Evolutionary conservation across 2,329 filamentous ascomycete genomes (phyloP), one percentile per base, ranked within the genome.

Genomic region (Huntiella abstrusa): DNA sequence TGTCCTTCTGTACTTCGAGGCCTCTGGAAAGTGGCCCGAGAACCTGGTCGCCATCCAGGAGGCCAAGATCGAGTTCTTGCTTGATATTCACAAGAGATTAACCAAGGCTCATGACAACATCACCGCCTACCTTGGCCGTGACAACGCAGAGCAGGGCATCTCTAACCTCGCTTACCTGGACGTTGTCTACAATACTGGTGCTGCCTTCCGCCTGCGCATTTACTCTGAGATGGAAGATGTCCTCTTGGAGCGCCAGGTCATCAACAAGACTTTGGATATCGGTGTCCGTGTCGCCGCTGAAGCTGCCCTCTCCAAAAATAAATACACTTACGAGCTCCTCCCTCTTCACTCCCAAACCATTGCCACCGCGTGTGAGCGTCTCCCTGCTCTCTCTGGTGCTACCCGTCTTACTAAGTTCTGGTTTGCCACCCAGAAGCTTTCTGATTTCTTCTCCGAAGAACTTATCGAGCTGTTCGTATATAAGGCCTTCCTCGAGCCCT

Each of bases 1-100:
- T 53, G 73, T 92, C 32, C 72, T 86, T 37, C 69, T 98, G 41
- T 87, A 88, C 57, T 96, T 98, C 54, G 91, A 98, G 63, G 83
- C 82, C 4, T 96, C 91, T 5, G 80, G 77, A 40, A 80, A 84
- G 54, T 98, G 91, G 91, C 91, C 91, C 0, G 87, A 96, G 57
- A 85, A 92, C 56, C 64, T 96, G 6, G 75, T 75, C 3, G 87
- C 88, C 4, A 94, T 96, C 47, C 91, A 98, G 59, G 77, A 86
- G 56, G 87, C 86, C 10, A 98, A 98, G 61, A 73, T 92, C 35
- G 91, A 92, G 3, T 93, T 98, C 57, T 68, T 91, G 3, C 64
- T 95, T 3, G 74, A 78, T 54, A 77, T 94, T 48, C 76, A 78
- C 43, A 75, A 79, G 44, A 70, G 85, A 2, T 64, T 98, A 2